phyloP scores from a whole-genome alignment of 495 filamentous ascomycete species.

The Hypoxylon lenormandii region DNA sequence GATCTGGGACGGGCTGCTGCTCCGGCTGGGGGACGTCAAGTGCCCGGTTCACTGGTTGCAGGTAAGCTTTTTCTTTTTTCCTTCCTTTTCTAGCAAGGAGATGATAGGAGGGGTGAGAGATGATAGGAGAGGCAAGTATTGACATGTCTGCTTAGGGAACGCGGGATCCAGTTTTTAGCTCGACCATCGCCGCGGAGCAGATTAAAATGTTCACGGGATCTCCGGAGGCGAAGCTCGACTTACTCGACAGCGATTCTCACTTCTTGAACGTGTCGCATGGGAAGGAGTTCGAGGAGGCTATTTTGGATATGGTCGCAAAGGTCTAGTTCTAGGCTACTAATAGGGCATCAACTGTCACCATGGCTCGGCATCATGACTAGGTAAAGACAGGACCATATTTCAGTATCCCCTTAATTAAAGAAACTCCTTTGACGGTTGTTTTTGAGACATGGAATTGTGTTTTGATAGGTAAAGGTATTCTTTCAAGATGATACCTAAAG shows the following conservation, averaged over 20 bases:
- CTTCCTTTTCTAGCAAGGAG: background rate
- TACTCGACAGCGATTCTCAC: conserved; percentile 67
- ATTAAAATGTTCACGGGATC: conserved; percentile 69
- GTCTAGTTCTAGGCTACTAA: background rate
- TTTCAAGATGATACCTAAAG: no score
- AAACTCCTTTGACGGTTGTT: no score
- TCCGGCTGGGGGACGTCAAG: conserved; percentile 64
- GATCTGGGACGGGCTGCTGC: conserved; percentile 70
- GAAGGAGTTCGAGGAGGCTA: conserved; percentile 63
- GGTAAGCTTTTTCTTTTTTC: conserved; percentile 55
- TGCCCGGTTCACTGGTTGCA: conserved; percentile 75
- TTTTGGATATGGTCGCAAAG: conserved; percentile 65
- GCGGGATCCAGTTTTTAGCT: conserved; percentile 64
- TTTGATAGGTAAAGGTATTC: no score
- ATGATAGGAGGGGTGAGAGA: background rate
- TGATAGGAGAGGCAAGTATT: no score
- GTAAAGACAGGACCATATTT: no score
- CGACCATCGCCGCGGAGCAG: conserved; percentile 64
- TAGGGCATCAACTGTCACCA: no score
- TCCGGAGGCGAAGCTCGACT: conserved; percentile 61
- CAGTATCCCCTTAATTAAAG: no score
- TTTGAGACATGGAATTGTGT: no score
- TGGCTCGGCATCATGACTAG: no score
- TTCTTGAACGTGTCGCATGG: conserved; percentile 70
- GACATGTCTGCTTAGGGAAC: conserved; percentile 66